These are phyloP conservation scores for Aleurites moluccanus DNA, from an alignment of 441 rosid species.

Conservation along the genomic window DNA sequence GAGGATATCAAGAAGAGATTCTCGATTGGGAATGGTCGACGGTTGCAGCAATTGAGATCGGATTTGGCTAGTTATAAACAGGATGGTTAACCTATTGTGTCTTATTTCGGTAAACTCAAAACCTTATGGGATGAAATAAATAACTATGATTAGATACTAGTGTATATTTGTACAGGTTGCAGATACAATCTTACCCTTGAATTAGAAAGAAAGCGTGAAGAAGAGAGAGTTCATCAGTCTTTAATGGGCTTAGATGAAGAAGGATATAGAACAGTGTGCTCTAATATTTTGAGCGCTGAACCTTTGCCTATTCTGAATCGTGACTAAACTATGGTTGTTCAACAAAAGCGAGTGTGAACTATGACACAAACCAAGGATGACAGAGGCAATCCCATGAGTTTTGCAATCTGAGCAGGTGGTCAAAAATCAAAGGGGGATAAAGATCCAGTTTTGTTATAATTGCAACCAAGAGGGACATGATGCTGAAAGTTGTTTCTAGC, in stretches of 20 bases:
- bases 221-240: background rate
- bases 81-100: background rate
- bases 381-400: no score
- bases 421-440: no score
- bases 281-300: no score
- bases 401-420: no score
- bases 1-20: background rate
- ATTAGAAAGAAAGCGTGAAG: background rate
- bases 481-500: no score
- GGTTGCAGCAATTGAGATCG: background rate
- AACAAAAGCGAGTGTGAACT: no score
- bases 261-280: no score
- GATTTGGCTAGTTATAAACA: background rate
- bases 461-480: no score
- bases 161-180: background rate
- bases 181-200: background rate
- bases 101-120: background rate
- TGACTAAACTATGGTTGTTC: no score
- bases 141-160: background rate
- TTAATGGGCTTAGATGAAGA: background rate
- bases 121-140: background rate
- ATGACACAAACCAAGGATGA: no score
- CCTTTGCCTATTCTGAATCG: no score
- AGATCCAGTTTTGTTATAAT: no score
- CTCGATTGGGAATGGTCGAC: background rate